Evolutionary conservation across 116 monocot species (phyloP).

Genomic region (Zostera marina): DNA sequence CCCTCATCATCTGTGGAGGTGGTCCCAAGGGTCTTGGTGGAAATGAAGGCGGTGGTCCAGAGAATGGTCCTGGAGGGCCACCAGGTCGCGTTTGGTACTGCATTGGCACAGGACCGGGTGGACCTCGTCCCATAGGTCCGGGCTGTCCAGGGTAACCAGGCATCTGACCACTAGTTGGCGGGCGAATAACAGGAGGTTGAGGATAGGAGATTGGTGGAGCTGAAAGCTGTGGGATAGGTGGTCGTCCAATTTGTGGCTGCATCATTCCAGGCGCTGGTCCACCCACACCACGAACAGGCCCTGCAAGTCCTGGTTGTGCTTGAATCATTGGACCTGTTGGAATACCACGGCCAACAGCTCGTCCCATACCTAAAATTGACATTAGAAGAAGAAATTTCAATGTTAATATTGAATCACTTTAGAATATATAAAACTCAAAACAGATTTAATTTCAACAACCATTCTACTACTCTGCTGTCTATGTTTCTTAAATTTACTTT

Average conservation of each 20-base stretch:
- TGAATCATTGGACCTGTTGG: conserved; percentile 64
- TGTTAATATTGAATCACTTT: no score
- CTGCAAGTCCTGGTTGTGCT: conserved; percentile 73
- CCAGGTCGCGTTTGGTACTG: conserved; percentile 20
- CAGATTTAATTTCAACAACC: no score
- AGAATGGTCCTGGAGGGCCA: conserved; percentile 24
- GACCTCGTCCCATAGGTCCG: conserved; percentile 11
- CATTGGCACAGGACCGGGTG: conserved; percentile 24
- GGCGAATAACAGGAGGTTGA: conserved; percentile 35
- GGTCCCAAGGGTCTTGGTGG: conserved; percentile 49
- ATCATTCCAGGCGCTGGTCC: conserved; percentile 90
- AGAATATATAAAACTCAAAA: no score
- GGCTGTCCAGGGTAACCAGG: conserved; percentile 33
- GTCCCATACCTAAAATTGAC: conserved; percentile 18
- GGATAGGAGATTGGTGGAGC: conserved; percentile 59
- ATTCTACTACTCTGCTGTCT: no score
- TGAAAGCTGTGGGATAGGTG: conserved; percentile 42
- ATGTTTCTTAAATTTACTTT: no score
- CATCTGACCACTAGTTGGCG: conserved; percentile 29
- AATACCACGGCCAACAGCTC: conserved; percentile 77
- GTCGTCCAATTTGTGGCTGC: conserved; percentile 66
- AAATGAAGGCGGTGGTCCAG: conserved; percentile 29
- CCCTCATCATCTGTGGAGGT: conserved; percentile 33
- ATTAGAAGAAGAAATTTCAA: background rate
- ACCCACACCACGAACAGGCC: conserved; percentile 76